These are phyloP conservation scores for Backusella luteola DNA, from an alignment of 192 early-diverging fungal genomes.

Conservation along the genomic window DNA sequence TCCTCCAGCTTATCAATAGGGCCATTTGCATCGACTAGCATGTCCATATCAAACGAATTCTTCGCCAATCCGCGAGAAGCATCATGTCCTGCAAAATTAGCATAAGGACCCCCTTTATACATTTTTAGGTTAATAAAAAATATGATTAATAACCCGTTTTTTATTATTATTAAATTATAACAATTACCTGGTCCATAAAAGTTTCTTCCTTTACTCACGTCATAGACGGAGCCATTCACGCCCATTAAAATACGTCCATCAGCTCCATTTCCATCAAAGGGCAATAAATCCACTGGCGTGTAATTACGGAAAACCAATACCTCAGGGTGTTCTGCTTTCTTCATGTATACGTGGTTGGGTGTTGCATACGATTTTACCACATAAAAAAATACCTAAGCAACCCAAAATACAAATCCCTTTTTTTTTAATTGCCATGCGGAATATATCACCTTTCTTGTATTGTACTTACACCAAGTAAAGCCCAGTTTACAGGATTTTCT, in stretches of 20 bases:
- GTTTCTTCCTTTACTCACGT: conserved; percentile 75
- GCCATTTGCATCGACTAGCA: conserved; percentile 65
- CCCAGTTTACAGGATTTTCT: conserved; percentile 71
- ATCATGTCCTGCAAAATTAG: conserved; percentile 96
- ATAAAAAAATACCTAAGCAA: conserved; percentile 43
- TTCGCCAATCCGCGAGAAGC: conserved; percentile 91
- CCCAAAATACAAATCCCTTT: neutral
- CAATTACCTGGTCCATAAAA: conserved; percentile 89
- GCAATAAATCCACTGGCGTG: conserved; percentile 72
- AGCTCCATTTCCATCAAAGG: conserved; percentile 67
- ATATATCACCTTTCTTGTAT: neutral
- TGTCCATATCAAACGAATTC: conserved; percentile 75
- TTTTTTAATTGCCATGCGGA: neutral
- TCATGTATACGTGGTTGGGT: conserved; percentile 20
- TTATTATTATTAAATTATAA: neutral
- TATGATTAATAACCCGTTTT: neutral
- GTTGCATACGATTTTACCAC: conserved; percentile 50
- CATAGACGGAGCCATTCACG: conserved; percentile 86
- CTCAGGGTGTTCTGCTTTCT: conserved; percentile 46
- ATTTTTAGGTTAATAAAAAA: neutral
- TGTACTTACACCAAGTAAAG: conserved; percentile 44
- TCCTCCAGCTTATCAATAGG: conserved; percentile 84
- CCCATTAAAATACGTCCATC: conserved; percentile 73
- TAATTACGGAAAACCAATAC: conserved; percentile 68
- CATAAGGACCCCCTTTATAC: conserved; percentile 80